Evolutionary conservation across 108 stramenopile species (phyloP).

Genomic region (Skeletonema marinoi): DNA sequence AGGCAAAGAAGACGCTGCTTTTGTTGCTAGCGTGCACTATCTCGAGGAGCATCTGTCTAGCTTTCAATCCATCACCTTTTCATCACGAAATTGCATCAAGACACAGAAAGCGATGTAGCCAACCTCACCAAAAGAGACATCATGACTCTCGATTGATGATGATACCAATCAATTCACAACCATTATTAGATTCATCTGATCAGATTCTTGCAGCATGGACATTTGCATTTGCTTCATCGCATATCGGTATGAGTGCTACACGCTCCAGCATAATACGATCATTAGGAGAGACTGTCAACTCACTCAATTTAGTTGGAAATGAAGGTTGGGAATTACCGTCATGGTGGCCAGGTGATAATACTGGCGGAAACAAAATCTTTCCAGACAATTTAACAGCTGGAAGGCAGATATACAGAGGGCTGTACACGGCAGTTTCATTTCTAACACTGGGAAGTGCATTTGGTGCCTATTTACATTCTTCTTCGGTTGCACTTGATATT

Average conservation of each 20-base stretch:
- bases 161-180: neutral
- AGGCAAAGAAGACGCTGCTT: neutral
- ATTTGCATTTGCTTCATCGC: slow-evolving; percentile 53
- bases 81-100: neutral
- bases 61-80: neutral
- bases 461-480: slow-evolving; percentile 39
- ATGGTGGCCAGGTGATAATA: slow-evolving; percentile 60
- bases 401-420: slow-evolving; percentile 55
- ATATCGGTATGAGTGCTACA: slow-evolving; percentile 62
- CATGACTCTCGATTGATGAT: neutral
- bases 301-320: slow-evolving; percentile 39
- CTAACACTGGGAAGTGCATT: slow-evolving; percentile 53
- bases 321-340: slow-evolving; percentile 46
- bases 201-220: slow-evolving; percentile 31
- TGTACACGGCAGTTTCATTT: slow-evolving; percentile 62
- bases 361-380: slow-evolving; percentile 50
- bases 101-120: neutral
- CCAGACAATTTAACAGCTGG: slow-evolving; percentile 57
- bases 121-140: neutral
- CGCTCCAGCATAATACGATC: slow-evolving; percentile 40
- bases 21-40: neutral
- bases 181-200: neutral
- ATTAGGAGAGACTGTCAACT: slow-evolving; percentile 33
- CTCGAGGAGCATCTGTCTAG: neutral
- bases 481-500: neutral